Evolutionary conservation across 2,329 filamentous ascomycete genomes (phyloP).

Genomic region (Trichoderma koningii): DNA sequence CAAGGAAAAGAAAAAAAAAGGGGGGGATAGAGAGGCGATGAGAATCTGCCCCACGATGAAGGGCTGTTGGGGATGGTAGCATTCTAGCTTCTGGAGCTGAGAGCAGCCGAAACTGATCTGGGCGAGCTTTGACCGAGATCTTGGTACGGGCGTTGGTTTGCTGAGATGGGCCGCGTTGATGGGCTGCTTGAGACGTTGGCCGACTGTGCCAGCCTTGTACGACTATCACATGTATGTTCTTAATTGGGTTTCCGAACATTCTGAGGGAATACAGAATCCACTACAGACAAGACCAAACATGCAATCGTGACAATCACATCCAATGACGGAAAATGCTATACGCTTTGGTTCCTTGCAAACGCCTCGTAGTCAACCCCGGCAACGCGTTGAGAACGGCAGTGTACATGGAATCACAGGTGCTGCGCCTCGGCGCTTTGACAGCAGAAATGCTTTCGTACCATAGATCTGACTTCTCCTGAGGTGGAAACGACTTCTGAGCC

Average conservation of each 20-base stretch:
- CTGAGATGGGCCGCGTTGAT: background rate
- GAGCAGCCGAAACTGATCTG: conserved; percentile 8
- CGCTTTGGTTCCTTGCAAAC: background rate
- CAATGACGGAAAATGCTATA: too few species aligned
- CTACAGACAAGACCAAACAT: background rate
- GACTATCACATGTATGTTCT: background rate
- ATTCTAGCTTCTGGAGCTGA: conserved; percentile 1
- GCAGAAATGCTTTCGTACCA: background rate
- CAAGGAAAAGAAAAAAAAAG: background rate
- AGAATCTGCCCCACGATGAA: background rate
- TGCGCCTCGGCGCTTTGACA: conserved; percentile 23
- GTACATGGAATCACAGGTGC: background rate
- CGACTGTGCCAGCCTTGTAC: conserved; percentile 8
- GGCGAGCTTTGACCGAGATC: conserved; percentile 19
- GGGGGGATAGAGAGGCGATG: background rate
- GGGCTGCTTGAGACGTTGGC: background rate
- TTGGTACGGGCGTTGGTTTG: conserved; percentile 5
- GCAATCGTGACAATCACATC: background rate
- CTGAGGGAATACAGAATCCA: background rate
- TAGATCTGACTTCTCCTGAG: background rate
- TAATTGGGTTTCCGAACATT: background rate
- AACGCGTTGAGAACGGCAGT: background rate
- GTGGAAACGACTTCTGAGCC: background rate
- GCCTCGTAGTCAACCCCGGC: conserved; percentile 14
- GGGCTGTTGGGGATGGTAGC: background rate